Evolutionary conservation across 1,139 yeast species (phyloP).

Genomic region (Pichia inconspicua): DNA sequence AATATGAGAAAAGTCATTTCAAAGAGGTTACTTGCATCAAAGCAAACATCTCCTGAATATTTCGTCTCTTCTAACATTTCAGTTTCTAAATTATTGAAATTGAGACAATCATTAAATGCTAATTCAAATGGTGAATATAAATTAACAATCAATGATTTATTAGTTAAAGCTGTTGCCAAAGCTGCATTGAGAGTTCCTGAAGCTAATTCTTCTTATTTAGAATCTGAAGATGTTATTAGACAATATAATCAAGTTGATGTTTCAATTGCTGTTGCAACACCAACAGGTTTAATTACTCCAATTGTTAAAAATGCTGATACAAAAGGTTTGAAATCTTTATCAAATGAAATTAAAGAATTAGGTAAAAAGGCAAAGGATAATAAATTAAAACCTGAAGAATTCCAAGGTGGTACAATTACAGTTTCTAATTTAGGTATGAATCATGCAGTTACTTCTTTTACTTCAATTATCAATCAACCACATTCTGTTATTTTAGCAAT

Average conservation of each 20-base stretch:
- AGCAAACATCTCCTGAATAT: slow-evolving; percentile 83
- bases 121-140: slow-evolving; percentile 81
- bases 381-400: slow-evolving; percentile 90
- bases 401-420: slow-evolving; percentile 98
- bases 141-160: slow-evolving; percentile 87
- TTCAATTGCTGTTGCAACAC: slow-evolving; percentile 97
- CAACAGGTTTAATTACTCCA: slow-evolving; percentile 95
- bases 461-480: slow-evolving; percentile 97
- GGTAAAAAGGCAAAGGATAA: slow-evolving; percentile 95
- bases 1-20: slow-evolving; percentile 95
- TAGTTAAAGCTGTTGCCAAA: slow-evolving; percentile 87
- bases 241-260: slow-evolving; percentile 89
- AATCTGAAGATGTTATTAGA: slow-evolving; percentile 81
- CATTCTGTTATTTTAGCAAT: slow-evolving; percentile 90
- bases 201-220: slow-evolving; percentile 92
- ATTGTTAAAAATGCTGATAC: slow-evolving; percentile 81
- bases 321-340: slow-evolving; percentile 78
- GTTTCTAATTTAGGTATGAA: slow-evolving; percentile 99
- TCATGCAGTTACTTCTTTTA: slow-evolving; percentile 83
- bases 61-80: slow-evolving; percentile 81
- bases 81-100: slow-evolving; percentile 83
- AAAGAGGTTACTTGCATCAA: slow-evolving; percentile 76
- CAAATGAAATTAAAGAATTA: slow-evolving; percentile 78
- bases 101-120: slow-evolving; percentile 84
- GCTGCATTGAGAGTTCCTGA: slow-evolving; percentile 90